Conservation (phyloP, 129 eudicot species). For the Calendula officinalis region DNA sequence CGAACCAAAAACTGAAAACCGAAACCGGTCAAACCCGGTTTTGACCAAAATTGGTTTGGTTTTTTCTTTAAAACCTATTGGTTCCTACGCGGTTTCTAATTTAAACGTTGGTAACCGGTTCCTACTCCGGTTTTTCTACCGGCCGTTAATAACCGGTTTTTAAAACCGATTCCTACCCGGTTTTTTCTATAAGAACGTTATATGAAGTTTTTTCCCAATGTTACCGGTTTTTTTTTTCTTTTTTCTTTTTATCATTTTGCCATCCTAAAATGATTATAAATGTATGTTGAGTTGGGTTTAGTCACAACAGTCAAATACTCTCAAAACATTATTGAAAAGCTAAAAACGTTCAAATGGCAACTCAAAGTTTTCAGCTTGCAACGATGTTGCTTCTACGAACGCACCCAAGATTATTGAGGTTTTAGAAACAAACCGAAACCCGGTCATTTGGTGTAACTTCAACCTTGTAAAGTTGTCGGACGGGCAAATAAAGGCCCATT, state of each 20-base stretch:
- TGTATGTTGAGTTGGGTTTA: background rate
- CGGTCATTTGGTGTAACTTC: background rate
- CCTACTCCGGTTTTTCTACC: background rate
- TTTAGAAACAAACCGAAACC: background rate
- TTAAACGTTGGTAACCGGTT: background rate
- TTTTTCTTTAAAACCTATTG: background rate
- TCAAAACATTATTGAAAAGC: background rate
- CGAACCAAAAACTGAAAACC: background rate
- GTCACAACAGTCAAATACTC: background rate
- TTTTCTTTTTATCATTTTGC: background rate
- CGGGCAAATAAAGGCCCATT: background rate
- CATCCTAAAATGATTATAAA: background rate
- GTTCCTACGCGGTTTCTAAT: background rate
- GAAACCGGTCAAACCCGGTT: background rate
- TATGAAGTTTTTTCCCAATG: background rate
- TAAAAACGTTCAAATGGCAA: background rate
- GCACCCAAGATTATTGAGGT: background rate
- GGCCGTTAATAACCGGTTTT: background rate
- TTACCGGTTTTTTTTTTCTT: too few relatives aligned
- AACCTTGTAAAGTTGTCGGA: background rate
- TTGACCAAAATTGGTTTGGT: background rate
- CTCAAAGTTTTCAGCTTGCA: background rate
- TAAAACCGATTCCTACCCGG: background rate
- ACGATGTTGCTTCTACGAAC: background rate
- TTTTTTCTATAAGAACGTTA: background rate